Evolutionary conservation across 2,329 filamentous ascomycete species (phyloP), one percentile per base, ranked within the genome.

Genomic region (Didymella exigua): DNA sequence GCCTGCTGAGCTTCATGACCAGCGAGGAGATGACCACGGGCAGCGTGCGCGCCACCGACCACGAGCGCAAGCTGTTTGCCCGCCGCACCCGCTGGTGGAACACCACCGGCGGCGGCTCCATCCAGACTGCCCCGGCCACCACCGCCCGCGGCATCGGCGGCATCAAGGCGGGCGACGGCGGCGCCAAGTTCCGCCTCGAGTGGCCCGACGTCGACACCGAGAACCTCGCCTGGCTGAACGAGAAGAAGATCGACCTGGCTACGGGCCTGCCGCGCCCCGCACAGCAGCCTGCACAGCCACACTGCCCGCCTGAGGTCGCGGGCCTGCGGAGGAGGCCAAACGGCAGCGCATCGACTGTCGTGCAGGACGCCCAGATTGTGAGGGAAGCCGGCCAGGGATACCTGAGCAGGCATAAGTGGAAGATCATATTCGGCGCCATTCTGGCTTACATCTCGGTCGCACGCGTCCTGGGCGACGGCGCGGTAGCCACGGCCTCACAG

Each of bases 1-100:
- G 95, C 9, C 84, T 99, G 24, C 81, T 98, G 59, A 96, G 90
- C 33, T 99, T 99, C 77, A 99, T 99, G 95, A 98, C 93, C 2
- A 91, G 90, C 62, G 93, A 99, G 72, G 95, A 99, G 79, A 97
- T 98, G 89, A 99, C 95, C 0, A 98, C 95, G 0, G 95, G 95
- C 2, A 93, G 89, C 26, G 86, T 99, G 26, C 88, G 88, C 5
- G 90, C 88, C 16, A 89, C 86, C 0, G 85, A 90, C 44, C 80
- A 84, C 3, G 93, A 98, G 79, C 86, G 93, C 58, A 89, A 86
- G 73, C 84, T 88, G 67, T 86, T 92, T 44, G 92, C 95, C 0
- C 82, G 84, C 21, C 84, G 90, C 59, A 90, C 91, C 14, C 82
- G 90, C 49, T 99, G 95, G 95, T 98, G 93, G 93, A 99, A 99